These are phyloP conservation scores for Raddia guianensis DNA, from an alignment of 176 grass and related monocot genomes.

Conservation along the genomic window DNA sequence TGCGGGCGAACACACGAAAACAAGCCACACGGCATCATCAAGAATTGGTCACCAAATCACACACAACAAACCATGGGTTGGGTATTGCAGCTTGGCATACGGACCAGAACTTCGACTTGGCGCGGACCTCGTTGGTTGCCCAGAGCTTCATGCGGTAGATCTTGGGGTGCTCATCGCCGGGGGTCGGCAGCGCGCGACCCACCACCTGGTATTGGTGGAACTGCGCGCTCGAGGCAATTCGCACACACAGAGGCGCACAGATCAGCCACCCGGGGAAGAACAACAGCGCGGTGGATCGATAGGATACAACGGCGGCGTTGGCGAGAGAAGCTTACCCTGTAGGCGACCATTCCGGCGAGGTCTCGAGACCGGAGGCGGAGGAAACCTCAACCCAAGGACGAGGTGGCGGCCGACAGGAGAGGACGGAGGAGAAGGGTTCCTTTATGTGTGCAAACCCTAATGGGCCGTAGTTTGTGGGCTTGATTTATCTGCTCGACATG, in stretches of 20 bases:
- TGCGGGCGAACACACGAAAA: conserved; percentile 13
- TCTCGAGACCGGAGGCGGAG: conserved; percentile 30
- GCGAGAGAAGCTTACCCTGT: conserved; percentile 58
- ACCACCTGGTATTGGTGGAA: conserved; percentile 99
- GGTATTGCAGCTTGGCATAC: background rate
- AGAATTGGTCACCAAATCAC: background rate
- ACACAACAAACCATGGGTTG: background rate
- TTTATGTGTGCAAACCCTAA: conserved; percentile 51
- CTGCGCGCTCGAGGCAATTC: conserved; percentile 45
- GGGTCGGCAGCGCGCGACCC: conserved; percentile 77
- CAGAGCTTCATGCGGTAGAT: conserved; percentile 99
- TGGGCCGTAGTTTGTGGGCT: background rate
- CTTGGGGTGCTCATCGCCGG: conserved; percentile 86
- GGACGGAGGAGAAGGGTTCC: background rate
- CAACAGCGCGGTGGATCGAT: background rate
- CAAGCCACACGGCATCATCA: background rate
- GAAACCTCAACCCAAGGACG: conserved; percentile 37
- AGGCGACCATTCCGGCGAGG: conserved; percentile 64
- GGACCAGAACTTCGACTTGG: conserved; percentile 93
- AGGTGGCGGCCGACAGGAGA: conserved; percentile 44
- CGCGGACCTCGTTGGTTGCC: conserved; percentile 95
- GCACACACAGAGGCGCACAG: background rate
- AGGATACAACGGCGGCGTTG: background rate
- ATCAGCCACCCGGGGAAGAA: background rate
- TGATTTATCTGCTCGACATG: too few species aligned